These are phyloP conservation scores for Halenospora varia DNA, from an alignment of 495 filamentous ascomycete species.

Conservation along the genomic window DNA sequence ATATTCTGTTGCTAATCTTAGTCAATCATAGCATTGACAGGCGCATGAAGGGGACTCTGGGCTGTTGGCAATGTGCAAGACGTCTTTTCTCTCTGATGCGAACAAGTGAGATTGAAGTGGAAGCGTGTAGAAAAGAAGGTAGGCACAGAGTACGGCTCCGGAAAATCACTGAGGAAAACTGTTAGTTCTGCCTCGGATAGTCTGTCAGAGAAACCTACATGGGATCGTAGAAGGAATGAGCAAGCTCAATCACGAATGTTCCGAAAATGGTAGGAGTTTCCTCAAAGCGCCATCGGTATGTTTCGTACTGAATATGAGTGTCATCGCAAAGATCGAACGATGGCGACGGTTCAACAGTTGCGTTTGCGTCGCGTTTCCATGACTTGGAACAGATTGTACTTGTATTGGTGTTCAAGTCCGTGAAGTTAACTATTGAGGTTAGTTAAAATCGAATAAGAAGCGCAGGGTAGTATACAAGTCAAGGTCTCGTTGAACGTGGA, in stretches of 20 bases:
- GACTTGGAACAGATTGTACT: not conserved
- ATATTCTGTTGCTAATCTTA: no score
- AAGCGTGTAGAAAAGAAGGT: not conserved
- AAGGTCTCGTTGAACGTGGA: not conserved
- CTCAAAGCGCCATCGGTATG: not conserved
- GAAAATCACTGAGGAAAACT: not conserved
- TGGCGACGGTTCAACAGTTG: not conserved
- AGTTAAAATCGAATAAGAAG: not conserved
- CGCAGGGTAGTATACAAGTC: not conserved
- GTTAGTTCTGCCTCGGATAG: not conserved
- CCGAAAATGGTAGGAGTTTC: not conserved
- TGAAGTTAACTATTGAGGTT: not conserved
- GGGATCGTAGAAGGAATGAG: not conserved
- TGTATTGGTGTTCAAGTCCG: not conserved
- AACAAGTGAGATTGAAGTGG: not conserved
- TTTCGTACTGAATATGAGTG: not conserved
- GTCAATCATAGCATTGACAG: no score
- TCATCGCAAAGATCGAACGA: not conserved
- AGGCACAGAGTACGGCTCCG: not conserved
- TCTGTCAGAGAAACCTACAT: not conserved
- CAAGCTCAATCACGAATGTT: not conserved
- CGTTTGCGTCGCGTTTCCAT: not conserved
- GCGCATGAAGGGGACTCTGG: no score
- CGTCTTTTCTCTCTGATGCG: not conserved
- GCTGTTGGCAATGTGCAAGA: no score